Conservation (phyloP, 371 early-diverging fungal genomes). For the Conidiobolus coronatus region DNA sequence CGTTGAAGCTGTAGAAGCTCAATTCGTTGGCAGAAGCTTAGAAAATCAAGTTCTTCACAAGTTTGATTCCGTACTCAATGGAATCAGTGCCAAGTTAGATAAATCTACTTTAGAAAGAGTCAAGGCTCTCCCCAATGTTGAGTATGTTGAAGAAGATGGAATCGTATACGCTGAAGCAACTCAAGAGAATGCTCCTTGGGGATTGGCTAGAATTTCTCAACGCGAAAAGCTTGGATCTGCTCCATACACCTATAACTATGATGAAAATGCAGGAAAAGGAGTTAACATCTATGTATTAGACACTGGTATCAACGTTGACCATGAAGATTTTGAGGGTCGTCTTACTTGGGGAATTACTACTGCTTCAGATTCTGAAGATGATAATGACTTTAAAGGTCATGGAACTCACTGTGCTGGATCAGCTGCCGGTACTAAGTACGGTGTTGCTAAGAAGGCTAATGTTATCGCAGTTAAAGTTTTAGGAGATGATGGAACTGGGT, state of each 20-base stretch:
- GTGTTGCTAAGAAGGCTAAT: slow-evolving; percentile 77
- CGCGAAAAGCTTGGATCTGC: not conserved
- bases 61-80: no score
- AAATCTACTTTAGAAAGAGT: not conserved
- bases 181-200: slow-evolving; percentile 16
- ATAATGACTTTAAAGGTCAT: slow-evolving; percentile 14
- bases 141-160: not conserved
- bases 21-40: no score
- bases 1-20: no score
- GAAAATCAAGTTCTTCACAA: no score
- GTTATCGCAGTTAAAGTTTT: slow-evolving; percentile 87
- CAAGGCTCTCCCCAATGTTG: not conserved
- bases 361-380: slow-evolving; percentile 21
- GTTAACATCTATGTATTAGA: slow-evolving; percentile 47
- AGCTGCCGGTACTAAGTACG: slow-evolving; percentile 64
- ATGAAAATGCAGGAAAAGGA: slow-evolving; percentile 25
- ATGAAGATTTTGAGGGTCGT: slow-evolving; percentile 63
- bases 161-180: not conserved
- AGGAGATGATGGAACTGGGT: slow-evolving; percentile 13
- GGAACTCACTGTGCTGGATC: slow-evolving; percentile 92
- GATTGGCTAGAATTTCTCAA: slow-evolving; percentile 23
- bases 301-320: slow-evolving; percentile 40
- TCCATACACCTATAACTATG: slow-evolving; percentile 13
- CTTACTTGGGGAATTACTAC: slow-evolving; percentile 47
- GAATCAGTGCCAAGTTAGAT: no score